phyloP scores from a whole-genome alignment of 169 alveolate genomes.

The Plasmodium gallinaceum region DNA sequence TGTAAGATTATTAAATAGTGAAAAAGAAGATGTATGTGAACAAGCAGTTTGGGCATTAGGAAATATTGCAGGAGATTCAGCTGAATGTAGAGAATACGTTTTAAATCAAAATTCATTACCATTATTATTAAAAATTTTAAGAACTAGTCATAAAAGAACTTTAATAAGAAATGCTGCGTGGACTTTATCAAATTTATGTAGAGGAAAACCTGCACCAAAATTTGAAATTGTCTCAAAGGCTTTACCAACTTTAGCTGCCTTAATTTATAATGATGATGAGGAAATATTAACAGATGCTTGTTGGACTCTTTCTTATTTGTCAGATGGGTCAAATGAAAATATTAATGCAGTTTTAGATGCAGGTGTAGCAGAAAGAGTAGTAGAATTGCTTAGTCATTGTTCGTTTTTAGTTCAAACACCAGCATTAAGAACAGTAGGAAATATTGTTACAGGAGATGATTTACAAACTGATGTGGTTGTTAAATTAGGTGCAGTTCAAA shows the following conservation, averaged over 20 bases:
- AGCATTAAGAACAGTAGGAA: constrained; percentile 97
- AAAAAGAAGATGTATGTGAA: constrained; percentile 95
- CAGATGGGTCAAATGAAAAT: constrained; percentile 95
- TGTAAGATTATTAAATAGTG: constrained; percentile 90
- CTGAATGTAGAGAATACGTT: constrained; percentile 94
- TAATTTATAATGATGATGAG: constrained; percentile 88
- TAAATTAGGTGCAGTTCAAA: constrained; percentile 92
- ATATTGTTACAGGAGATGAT: constrained; percentile 97
- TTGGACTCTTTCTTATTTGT: constrained; percentile 95
- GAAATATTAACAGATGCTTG: constrained; percentile 94
- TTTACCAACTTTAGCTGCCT: constrained; percentile 91
- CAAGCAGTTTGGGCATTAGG: constrained; percentile 99
- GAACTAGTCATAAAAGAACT: constrained; percentile 90
- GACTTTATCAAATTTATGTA: constrained; percentile 95
- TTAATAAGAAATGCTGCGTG: constrained; percentile 96
- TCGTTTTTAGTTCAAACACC: constrained; percentile 95
- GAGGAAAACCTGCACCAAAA: constrained; percentile 96
- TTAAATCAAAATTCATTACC: constrained; percentile 91
- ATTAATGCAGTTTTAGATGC: constrained; percentile 91
- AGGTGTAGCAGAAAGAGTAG: constrained; percentile 94
- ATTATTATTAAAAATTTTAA: constrained; percentile 87
- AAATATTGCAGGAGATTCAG: constrained; percentile 98
- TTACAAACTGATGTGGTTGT: constrained; percentile 95
- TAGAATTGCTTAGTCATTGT: constrained; percentile 91
- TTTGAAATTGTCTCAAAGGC: constrained; percentile 89